Percentiles rank a stretch among this genome's conserved stretches.
Evolutionary conservation across 352 stramenopile genomes (phyloP).

Genomic region (Aphanomyces euteiches): DNA sequence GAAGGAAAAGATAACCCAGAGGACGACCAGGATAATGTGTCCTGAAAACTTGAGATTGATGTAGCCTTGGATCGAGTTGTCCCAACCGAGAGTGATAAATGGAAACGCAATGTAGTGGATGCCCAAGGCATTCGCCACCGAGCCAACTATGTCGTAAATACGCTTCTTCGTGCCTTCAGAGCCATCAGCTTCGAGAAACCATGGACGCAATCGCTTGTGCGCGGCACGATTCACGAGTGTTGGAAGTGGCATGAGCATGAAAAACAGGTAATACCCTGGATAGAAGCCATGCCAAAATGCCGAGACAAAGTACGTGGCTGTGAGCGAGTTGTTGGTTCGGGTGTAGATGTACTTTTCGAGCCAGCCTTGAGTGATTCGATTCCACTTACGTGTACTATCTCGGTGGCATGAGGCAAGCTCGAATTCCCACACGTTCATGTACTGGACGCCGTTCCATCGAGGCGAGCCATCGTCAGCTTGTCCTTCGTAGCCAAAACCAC

Average conservation of each 20-base stretch:
- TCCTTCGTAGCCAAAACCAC: slow-evolving; percentile 92
- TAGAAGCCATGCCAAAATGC: slow-evolving; percentile 98
- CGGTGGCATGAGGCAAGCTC: slow-evolving; percentile 91
- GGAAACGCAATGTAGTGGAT: slow-evolving; percentile 74
- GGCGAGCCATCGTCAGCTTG: slow-evolving; percentile 81
- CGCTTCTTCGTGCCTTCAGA: slow-evolving; percentile 46
- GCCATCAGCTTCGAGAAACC: slow-evolving; percentile 59
- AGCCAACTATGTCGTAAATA: slow-evolving; percentile 59
- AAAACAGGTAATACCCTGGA: slow-evolving; percentile 96
- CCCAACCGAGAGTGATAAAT: slow-evolving; percentile 68
- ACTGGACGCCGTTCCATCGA: slow-evolving; percentile 93
- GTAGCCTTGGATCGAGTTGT: slow-evolving; percentile 55
- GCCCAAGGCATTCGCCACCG: slow-evolving; percentile 43
- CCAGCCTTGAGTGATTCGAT: slow-evolving; percentile 95
- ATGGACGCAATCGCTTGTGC: slow-evolving; percentile 57
- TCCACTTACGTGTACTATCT: slow-evolving; percentile 89
- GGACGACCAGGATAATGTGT: slow-evolving; percentile 56
- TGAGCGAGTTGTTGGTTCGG: slow-evolving; percentile 86
- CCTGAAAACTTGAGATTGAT: slow-evolving; percentile 69
- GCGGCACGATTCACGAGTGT: slow-evolving; percentile 67
- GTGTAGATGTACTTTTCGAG: slow-evolving; percentile 95
- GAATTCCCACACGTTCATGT: slow-evolving; percentile 95
- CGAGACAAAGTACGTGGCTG: slow-evolving; percentile 91
- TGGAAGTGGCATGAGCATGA: slow-evolving; percentile 76
- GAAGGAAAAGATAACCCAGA: slow-evolving; percentile 69